phyloP scores from a whole-genome alignment of 176 grass and related monocot species.

The Oryza glaberrima region DNA sequence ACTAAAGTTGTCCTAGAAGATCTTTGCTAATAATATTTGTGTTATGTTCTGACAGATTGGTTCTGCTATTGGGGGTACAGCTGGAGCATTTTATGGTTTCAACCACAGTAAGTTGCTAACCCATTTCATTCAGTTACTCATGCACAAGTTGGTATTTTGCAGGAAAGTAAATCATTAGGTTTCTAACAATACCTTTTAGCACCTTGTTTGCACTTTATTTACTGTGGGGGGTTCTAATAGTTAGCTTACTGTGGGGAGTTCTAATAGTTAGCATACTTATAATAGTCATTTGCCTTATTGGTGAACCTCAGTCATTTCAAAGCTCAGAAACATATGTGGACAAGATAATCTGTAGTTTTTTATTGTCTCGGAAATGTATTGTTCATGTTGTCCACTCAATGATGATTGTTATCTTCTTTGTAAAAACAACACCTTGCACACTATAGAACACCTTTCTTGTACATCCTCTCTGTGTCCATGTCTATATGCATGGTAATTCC shows the following conservation, averaged over 20 bases:
- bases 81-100: slow-evolving; percentile 93
- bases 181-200: neutral
- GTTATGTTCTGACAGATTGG: slow-evolving; percentile 64
- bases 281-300: neutral
- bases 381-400: neutral
- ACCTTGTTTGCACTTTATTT: neutral
- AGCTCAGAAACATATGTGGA: neutral
- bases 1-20: neutral
- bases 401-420: neutral
- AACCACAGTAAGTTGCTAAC: slow-evolving; percentile 64
- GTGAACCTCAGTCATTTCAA: neutral
- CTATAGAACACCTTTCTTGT: neutral
- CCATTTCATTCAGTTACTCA: neutral
- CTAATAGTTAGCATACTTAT: slow-evolving; percentile 16
- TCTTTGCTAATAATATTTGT: neutral
- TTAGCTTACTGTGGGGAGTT: neutral
- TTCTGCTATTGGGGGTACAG: slow-evolving; percentile 80
- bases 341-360: neutral
- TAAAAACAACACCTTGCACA: neutral
- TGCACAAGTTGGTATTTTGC: neutral
- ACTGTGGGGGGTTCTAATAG: neutral
- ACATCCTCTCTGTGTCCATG: neutral
- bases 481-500: neutral
- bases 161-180: neutral
- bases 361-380: neutral